Evolutionary conservation across 2,329 filamentous ascomycete genomes (phyloP).

Genomic region (Graphilbum ipis-grandicollis): DNA sequence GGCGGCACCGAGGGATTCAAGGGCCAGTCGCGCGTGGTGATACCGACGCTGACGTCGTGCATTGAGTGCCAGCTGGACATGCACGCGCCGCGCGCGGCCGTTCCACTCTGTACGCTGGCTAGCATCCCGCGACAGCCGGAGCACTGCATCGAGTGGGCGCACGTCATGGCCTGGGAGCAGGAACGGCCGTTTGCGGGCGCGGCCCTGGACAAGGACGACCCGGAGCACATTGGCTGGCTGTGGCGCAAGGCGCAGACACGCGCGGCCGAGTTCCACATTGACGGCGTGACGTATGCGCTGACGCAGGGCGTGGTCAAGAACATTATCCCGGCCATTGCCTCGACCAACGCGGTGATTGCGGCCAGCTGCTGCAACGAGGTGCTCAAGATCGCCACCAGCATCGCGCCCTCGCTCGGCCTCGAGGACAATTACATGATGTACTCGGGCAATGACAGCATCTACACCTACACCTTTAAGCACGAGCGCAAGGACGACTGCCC

Average conservation of each 20-base stretch:
- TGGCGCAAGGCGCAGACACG: slow-evolving; percentile 70
- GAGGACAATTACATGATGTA: slow-evolving; percentile 99
- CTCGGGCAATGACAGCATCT: slow-evolving; percentile 85
- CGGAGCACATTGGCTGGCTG: slow-evolving; percentile 94
- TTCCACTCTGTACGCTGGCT: slow-evolving; percentile 89
- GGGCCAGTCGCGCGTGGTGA: slow-evolving; percentile 80
- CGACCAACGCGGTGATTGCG: slow-evolving; percentile 91
- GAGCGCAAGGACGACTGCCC: slow-evolving; percentile 90
- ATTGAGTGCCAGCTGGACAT: slow-evolving; percentile 98
- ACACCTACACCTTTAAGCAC: slow-evolving; percentile 94
- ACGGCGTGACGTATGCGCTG: slow-evolving; percentile 84
- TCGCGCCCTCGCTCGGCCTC: slow-evolving; percentile 62
- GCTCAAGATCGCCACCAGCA: slow-evolving; percentile 75
- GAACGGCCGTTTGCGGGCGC: slow-evolving; percentile 66
- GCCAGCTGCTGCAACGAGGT: slow-evolving; percentile 94
- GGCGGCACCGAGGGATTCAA: slow-evolving; percentile 98
- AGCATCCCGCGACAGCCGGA: slow-evolving; percentile 93
- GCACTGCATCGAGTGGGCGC: slow-evolving; percentile 97
- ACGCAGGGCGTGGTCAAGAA: slow-evolving; percentile 98
- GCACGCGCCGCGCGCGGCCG: slow-evolving; percentile 92
- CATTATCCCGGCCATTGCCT: slow-evolving; percentile 96
- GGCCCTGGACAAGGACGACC: slow-evolving; percentile 82
- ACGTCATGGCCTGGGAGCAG: slow-evolving; percentile 92
- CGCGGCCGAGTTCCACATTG: slow-evolving; percentile 75
- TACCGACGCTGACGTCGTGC: slow-evolving; percentile 85